phyloP scores from a whole-genome alignment of 2,329 filamentous ascomycete species.

The Talaromyces sp. region DNA sequence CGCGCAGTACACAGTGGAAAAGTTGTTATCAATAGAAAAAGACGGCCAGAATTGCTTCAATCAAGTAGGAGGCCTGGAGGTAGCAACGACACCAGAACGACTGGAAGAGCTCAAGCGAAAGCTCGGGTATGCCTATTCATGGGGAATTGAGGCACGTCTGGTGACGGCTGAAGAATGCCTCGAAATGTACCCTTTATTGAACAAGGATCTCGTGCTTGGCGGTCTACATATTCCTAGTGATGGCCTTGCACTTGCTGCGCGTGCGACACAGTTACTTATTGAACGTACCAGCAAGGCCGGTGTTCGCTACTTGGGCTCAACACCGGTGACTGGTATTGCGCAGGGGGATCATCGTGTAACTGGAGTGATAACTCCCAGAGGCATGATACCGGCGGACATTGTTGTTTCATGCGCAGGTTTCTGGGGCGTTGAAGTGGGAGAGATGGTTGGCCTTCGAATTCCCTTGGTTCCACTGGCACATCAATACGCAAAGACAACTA shows the following conservation, averaged over 20 bases:
- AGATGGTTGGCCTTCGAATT: slow-evolving; percentile 55
- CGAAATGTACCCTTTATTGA: slow-evolving; percentile 52
- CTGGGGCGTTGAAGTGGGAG: slow-evolving; percentile 62
- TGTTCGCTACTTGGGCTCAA: slow-evolving; percentile 54
- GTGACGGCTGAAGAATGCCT: slow-evolving; percentile 51
- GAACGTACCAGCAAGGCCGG: slow-evolving; percentile 54
- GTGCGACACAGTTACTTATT: slow-evolving; percentile 59
- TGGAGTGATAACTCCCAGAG: slow-evolving; percentile 50
- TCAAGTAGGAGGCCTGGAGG: slow-evolving; percentile 58
- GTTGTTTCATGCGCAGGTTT: slow-evolving; percentile 61
- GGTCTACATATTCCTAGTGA: slow-evolving; percentile 59
- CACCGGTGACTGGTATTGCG: slow-evolving; percentile 56
- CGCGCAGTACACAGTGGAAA: slow-evolving; percentile 59
- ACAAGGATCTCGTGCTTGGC: slow-evolving; percentile 51
- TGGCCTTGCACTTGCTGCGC: slow-evolving; percentile 57
- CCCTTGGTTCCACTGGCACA: slow-evolving; percentile 59
- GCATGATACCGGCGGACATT: slow-evolving; percentile 54
- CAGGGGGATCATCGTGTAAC: slow-evolving; percentile 48
- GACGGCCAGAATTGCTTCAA: slow-evolving; percentile 53
- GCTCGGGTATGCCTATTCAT: slow-evolving; percentile 57
- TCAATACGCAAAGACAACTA: slow-evolving; percentile 60
- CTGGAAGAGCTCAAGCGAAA: slow-evolving; percentile 60
- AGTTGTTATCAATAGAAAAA: slow-evolving; percentile 51
- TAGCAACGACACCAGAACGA: slow-evolving; percentile 57
- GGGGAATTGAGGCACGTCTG: slow-evolving; percentile 55